phyloP scores from a whole-genome alignment of 129 eudicot genomes.

The Pseudognaphalium luteoalbum region DNA sequence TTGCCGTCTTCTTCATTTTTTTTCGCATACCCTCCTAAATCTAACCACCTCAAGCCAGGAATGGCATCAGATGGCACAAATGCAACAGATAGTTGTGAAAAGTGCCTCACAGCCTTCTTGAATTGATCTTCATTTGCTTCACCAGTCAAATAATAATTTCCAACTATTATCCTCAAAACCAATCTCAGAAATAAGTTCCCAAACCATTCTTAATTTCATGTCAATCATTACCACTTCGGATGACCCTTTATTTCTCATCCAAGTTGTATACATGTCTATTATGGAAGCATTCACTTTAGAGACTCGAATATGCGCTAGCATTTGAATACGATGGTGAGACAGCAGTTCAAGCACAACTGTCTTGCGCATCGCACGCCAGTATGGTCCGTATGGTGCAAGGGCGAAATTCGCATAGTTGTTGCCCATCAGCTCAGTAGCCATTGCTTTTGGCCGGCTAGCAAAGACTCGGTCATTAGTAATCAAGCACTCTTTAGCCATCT shows the following conservation, averaged over 20 bases:
- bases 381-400: conserved; percentile 26
- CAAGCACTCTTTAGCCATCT: conserved; percentile 32
- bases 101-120: conserved; percentile 2
- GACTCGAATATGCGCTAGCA: conserved; percentile 9
- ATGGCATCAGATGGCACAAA: conserved; percentile 31
- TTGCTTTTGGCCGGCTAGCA: conserved; percentile 32
- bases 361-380: conserved; percentile 28
- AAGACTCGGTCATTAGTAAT: conserved; percentile 26
- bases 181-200: not conserved
- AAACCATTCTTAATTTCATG: conserved; percentile 31
- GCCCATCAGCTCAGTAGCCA: conserved; percentile 17
- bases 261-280: not conserved
- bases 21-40: conserved; percentile 33
- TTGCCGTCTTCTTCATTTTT: conserved; percentile 19
- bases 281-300: conserved; percentile 28
- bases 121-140: not conserved
- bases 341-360: conserved; percentile 14
- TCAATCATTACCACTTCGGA: conserved; percentile 12
- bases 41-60: conserved; percentile 26
- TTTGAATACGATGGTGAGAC: conserved; percentile 14
- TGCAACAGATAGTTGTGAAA: not conserved
- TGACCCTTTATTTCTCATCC: conserved; percentile 16
- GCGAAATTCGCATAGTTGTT: conserved; percentile 24
- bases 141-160: not conserved
- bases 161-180: conserved; percentile 1